A percentile compares a stretch with the other conserved stretches of the same genome.
phyloP scores from a whole-genome alignment of 2,329 filamentous ascomycete species.

The Coniochaeta sp. region DNA sequence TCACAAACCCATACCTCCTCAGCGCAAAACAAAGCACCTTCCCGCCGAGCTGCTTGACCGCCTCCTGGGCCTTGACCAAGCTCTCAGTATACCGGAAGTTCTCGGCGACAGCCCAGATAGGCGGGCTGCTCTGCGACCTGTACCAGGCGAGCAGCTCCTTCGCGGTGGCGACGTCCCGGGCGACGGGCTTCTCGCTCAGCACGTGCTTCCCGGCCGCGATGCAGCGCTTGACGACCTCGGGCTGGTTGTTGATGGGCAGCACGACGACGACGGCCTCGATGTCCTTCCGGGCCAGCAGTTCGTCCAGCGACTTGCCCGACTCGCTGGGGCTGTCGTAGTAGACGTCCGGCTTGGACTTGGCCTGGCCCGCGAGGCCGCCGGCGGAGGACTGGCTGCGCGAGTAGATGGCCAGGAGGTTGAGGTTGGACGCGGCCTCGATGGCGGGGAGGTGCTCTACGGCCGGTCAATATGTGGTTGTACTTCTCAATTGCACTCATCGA shows the following conservation, averaged over 20 bases:
- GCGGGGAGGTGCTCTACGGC: conserved; percentile 44
- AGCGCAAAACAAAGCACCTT: conserved; percentile 28
- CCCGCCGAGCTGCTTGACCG: conserved; percentile 18
- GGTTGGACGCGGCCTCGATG: conserved; percentile 40
- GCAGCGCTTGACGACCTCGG: conserved; percentile 49
- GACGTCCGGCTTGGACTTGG: conserved; percentile 30
- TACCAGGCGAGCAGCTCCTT: conserved; percentile 22
- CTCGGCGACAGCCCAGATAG: conserved; percentile 59
- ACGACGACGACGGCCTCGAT: conserved; percentile 49
- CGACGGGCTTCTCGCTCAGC: conserved; percentile 63
- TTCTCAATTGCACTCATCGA: too few relatives aligned
- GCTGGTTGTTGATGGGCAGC: conserved; percentile 58
- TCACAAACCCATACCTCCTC: conserved; percentile 35
- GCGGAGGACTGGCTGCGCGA: conserved; percentile 55
- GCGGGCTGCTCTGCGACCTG: conserved; percentile 17
- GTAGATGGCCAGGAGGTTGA: conserved; percentile 59
- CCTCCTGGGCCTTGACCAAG: conserved; percentile 14
- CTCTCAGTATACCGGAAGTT: conserved; percentile 58
- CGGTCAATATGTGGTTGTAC: too few relatives aligned
- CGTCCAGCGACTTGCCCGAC: conserved; percentile 37
- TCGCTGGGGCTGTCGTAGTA: conserved; percentile 49
- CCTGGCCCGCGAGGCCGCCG: conserved; percentile 28
- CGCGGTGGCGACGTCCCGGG: conserved; percentile 37
- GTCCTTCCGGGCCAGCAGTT: conserved; percentile 46
- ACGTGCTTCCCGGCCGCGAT: conserved; percentile 63